phyloP scores from a whole-genome alignment of 1,139 yeast species.

The Diutina catenulata region DNA sequence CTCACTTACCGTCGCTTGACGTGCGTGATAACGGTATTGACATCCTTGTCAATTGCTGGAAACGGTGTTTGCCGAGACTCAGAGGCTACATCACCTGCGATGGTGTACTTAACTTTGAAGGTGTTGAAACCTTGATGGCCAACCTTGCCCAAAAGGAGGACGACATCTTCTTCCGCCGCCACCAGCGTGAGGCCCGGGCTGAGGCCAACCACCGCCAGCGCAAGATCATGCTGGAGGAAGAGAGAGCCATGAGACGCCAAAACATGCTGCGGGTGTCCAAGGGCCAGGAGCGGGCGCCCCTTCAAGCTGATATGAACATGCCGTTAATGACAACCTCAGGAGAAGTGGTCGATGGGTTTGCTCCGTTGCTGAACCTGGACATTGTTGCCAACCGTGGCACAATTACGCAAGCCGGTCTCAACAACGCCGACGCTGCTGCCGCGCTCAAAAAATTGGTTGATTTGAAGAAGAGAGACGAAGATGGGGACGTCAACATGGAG shows the following conservation, averaged over 20 bases:
- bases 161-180: conserved; percentile 68
- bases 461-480: conserved; percentile 31
- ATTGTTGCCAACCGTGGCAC: conserved; percentile 56
- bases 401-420: conserved; percentile 65
- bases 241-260: conserved; percentile 16
- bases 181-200: conserved; percentile 56
- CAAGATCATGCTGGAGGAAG: conserved; percentile 27
- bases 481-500: conserved; percentile 57
- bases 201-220: conserved; percentile 52
- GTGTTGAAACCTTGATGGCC: conserved; percentile 68
- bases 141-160: conserved; percentile 60
- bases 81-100: conserved; percentile 81
- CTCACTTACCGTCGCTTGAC: conserved; percentile 91
- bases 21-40: conserved; percentile 96
- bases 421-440: conserved; percentile 63
- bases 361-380: conserved; percentile 59
- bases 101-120: conserved; percentile 67
- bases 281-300: conserved; percentile 59
- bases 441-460: conserved; percentile 39
- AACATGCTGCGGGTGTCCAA: conserved; percentile 30
- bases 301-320: conserved; percentile 51
- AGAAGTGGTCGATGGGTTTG: conserved; percentile 49
- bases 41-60: conserved; percentile 74
- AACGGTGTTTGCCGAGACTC: conserved; percentile 56
- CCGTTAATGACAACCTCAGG: conserved; percentile 69